Evolutionary conservation across 805 yeast genomes (phyloP).

Genomic region (Maudiozyma barnettii): DNA sequence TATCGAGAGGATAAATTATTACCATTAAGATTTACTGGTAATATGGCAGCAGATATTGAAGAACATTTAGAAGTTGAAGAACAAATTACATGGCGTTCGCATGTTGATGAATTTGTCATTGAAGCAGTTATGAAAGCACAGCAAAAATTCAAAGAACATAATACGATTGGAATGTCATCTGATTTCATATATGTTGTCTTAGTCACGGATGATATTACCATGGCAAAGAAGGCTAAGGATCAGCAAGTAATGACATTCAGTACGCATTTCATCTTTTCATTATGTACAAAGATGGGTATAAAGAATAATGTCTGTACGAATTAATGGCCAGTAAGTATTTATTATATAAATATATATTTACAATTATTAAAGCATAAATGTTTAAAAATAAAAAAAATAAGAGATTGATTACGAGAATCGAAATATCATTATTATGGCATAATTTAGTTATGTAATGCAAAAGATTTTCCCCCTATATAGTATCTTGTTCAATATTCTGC

Average conservation of each 20-base stretch:
- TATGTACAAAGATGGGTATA: slow-evolving; percentile 17
- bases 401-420: too few relatives aligned
- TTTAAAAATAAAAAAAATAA: too few relatives aligned
- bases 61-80: slow-evolving; percentile 69
- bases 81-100: slow-evolving; percentile 61
- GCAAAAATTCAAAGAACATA: slow-evolving; percentile 5
- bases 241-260: slow-evolving; percentile 26
- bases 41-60: slow-evolving; percentile 55
- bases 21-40: slow-evolving; percentile 61
- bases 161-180: slow-evolving; percentile 11
- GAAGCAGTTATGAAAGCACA: slow-evolving; percentile 35
- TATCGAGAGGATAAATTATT: slow-evolving; percentile 45
- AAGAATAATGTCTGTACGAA: slow-evolving; percentile 8
- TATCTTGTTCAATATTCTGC: too few relatives aligned
- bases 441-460: too few relatives aligned
- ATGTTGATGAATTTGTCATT: slow-evolving; percentile 60
- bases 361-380: too few relatives aligned
- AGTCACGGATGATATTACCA: slow-evolving; percentile 65
- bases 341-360: background rate
- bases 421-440: too few relatives aligned
- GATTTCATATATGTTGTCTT: slow-evolving; percentile 48
- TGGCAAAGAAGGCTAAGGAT: slow-evolving; percentile 49
- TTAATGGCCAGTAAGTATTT: background rate
- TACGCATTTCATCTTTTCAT: slow-evolving; percentile 28
- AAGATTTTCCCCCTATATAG: too few relatives aligned